Base-by-base conservation (phyloP, 352 stramenopile species). In the Globisporangium recalcitrans region DNA sequence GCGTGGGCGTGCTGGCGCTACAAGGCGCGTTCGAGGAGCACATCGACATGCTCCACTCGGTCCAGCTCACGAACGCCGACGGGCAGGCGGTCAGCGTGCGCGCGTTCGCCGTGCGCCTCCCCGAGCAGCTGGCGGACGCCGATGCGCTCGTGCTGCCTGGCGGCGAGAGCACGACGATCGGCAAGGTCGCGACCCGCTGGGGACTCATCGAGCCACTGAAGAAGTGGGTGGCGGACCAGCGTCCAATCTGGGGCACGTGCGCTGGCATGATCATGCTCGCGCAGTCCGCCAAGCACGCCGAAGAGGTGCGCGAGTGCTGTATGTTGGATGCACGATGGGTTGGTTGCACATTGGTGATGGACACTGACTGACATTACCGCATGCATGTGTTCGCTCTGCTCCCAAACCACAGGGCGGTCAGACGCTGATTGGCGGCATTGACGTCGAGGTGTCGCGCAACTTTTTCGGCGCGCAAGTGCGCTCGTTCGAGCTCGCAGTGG, bases 231-330 rank as follows among this genome's bases (percentile, higher is more conserved):
- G 70, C 69, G 9, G 67, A 75, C 48, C 60, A 77, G 27, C 70
- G 77, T 8, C 96, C 96, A 16, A 97, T 97, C 34, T 99, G 95
- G 95, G 96, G 96, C 58, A 99, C 96, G 6, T 99, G 96, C 71
- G 96, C 96, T 2, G 96, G 96, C 59, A 98, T 99, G 93, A 98
- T 99, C 78, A 85, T 99, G 69, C 80, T 99, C 34, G 82, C 95
- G 58, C 65, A 85, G 53, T 84, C 77, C 21, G 79, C 82, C 60
- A 91, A 90, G 69, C 82, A 92, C 68, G 73, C 73, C 16, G 87
- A 98, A 65, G 74, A 91, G 65, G 91, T 89, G 52, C 68, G 14
- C 16, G 36, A 16, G 8, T 44, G 27, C 29, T 29, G 13, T 27
- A 36, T 26, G 14, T 4, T 29, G 19, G 1, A 52, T 47, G 24